These are phyloP conservation scores for Meira miltonrushii DNA, from an alignment of 1,284 basidiomycete species.

Conservation along the genomic window DNA sequence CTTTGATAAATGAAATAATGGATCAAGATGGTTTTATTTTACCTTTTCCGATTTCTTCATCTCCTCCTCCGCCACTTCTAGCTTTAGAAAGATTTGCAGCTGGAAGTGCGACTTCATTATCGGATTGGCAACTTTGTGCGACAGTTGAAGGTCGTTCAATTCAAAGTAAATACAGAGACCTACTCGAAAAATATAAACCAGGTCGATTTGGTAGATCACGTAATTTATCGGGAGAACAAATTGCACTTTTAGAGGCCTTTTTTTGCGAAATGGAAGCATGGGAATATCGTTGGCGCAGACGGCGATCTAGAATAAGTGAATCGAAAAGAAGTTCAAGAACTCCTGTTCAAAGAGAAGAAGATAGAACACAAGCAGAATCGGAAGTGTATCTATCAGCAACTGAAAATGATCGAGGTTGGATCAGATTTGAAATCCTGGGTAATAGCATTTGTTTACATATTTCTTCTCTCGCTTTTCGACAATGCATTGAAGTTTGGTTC, in stretches of 20 bases:
- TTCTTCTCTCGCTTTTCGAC: constrained; percentile 26
- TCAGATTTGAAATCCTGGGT: constrained; percentile 24
- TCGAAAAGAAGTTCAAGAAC: neutral
- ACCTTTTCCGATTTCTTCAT: neutral
- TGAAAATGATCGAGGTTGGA: constrained; percentile 17
- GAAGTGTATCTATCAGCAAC: neutral
- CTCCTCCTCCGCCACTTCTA: neutral
- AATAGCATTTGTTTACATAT: constrained; percentile 32
- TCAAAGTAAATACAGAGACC: constrained; percentile 30
- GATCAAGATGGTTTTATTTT: constrained; percentile 21
- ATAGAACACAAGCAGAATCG: too few relatives aligned
- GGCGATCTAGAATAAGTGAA: neutral
- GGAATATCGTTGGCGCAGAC: constrained; percentile 5
- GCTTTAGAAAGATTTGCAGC: constrained; percentile 20
- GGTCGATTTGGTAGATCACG: constrained; percentile 14
- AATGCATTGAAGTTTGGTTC: constrained; percentile 17
- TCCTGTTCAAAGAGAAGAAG: too few relatives aligned
- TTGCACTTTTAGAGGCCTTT: constrained; percentile 26
- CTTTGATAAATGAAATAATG: constrained; percentile 23
- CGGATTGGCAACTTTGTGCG: constrained; percentile 25
- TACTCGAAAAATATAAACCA: constrained; percentile 15
- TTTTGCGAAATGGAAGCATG: constrained; percentile 14
- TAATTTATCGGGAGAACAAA: constrained; percentile 23
- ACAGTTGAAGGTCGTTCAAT: constrained; percentile 29
- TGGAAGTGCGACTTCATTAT: constrained; percentile 18